These are phyloP conservation scores for Lotmaria passim DNA, from an alignment of 208 protist genomes.

Conservation along the genomic window DNA sequence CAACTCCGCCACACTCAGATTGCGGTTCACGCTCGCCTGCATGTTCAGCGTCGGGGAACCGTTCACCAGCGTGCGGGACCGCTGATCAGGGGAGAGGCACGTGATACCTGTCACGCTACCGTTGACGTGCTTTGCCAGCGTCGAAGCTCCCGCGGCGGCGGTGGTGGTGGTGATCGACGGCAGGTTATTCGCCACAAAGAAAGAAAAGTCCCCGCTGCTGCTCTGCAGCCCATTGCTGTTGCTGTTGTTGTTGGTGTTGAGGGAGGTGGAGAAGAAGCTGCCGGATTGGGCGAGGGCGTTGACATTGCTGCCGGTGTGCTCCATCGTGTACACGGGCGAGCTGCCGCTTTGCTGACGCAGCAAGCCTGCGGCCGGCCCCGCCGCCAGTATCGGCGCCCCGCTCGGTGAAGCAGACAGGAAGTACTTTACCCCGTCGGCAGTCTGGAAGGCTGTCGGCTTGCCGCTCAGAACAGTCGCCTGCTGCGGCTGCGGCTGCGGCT, in stretches of 20 bases:
- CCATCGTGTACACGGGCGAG: slow-evolving; percentile 18
- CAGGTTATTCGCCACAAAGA: slow-evolving; percentile 14
- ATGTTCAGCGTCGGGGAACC: slow-evolving; percentile 2
- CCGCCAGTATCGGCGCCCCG: slow-evolving; percentile 12
- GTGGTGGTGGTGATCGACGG: not conserved
- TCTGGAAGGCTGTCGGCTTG: slow-evolving; percentile 14
- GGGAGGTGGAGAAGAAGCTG: slow-evolving; percentile 15
- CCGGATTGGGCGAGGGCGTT: not conserved
- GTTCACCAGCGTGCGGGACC: slow-evolving; percentile 14
- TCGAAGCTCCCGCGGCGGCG: not conserved
- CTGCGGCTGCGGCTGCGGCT: slow-evolving; percentile 31
- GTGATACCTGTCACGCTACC: slow-evolving; percentile 2
- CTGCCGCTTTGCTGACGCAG: slow-evolving; percentile 6
- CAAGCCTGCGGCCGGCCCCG: slow-evolving; percentile 2
- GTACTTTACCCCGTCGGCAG: slow-evolving; percentile 21
- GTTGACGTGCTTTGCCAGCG: not conserved
- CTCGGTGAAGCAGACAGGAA: slow-evolving; percentile 10
- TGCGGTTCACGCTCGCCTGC: slow-evolving; percentile 2
- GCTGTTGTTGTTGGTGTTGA: not conserved
- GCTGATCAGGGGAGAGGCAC: slow-evolving; percentile 10
- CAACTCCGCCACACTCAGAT: not conserved
- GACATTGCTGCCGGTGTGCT: slow-evolving; percentile 12
- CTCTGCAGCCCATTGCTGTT: slow-evolving; percentile 3
- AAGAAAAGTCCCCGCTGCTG: slow-evolving; percentile 21
- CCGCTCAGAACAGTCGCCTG: slow-evolving; percentile 2